Evolutionary conservation across 345 rosid species (phyloP), one percentile per base, ranked within the genome.

Genomic region (Acer saccharum): DNA sequence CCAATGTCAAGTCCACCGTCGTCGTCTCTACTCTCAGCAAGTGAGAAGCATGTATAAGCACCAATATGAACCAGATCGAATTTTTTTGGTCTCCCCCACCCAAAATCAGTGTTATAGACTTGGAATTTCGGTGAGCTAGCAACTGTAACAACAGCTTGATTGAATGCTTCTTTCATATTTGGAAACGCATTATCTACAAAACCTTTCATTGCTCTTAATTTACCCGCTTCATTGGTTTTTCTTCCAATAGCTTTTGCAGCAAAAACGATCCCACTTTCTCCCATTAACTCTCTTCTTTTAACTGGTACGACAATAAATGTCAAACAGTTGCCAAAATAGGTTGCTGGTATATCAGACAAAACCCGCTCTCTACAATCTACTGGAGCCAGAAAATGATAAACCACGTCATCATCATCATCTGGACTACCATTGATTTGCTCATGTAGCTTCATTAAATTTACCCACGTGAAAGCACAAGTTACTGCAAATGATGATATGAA

Each of bases 31-130:
- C 79, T 23, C 43, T 84, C 84, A 1, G 14, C 27, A 1, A 84
- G 21, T 9, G 76, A 71, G 20, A 87, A 50, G 2, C 62, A 16
- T n/a, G n/a, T 0, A 9, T 68, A 60, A 6, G 32, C 73, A 62
- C 80, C 76, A 3, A 83, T 76, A 3, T 84, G 86, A 67, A 65
- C 79, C 29, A 66, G 8, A 67, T 77, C 78, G 18, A 35, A 62
- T 79, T 81, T 87, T 63, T 10, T 81, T 0, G 84, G 85, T 62
- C 74, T 83, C 14, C 90, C 88, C 90, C 88, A 87, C 9, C 85
- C 88, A 12, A 87, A 87, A 68, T 87, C 84, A 4, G 83, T 83
- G 1, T 83, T 83, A 13, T 83, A 87, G 1, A 67, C 84, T 2
- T 70, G 35, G 1, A 76, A 27, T 9, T 69, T 79, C 2, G 90